A percentile compares a stretch with the other conserved stretches of the same genome.
Evolutionary conservation across 805 yeast genomes (phyloP).

Genomic region (Saccharomycopsis lassenensis): DNA sequence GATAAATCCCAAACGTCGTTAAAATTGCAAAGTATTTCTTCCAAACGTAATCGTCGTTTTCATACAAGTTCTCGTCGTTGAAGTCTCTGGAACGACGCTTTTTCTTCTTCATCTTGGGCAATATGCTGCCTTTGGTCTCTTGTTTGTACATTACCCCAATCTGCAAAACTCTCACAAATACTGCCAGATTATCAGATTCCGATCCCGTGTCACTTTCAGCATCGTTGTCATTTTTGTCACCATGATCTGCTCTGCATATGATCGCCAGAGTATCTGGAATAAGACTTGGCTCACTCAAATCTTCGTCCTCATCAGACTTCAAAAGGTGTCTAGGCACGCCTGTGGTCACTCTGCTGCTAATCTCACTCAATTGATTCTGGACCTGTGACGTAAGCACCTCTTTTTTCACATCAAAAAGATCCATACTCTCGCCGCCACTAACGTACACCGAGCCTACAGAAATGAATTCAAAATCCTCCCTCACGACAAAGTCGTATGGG

Average conservation of each 20-base stretch:
- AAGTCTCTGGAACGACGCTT: constrained; percentile 19
- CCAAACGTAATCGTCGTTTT: constrained; percentile 26
- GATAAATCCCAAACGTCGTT: constrained; percentile 38
- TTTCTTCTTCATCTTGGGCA: constrained; percentile 18
- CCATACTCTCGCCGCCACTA: too few species aligned
- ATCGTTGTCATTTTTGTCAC: too few species aligned
- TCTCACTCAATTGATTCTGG: not conserved
- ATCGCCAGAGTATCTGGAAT: too few species aligned
- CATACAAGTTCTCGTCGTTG: constrained; percentile 11
- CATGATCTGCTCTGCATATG: too few species aligned
- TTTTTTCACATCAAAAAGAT: too few species aligned
- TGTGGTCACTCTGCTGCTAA: constrained; percentile 1
- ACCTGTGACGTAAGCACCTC: too few species aligned
- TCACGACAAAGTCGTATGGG: too few species aligned
- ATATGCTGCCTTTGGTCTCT: constrained; percentile 21
- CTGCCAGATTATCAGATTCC: constrained; percentile 18
- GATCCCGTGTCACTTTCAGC: not conserved
- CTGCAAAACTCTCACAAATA: constrained; percentile 29
- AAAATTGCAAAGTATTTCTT: constrained; percentile 35
- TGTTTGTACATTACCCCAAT: constrained; percentile 31
- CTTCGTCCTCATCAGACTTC: constrained; percentile 13
- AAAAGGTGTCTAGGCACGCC: constrained; percentile 9
- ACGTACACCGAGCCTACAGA: too few species aligned
- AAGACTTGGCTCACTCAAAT: too few species aligned
- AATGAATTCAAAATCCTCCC: too few species aligned